phyloP scores from a whole-genome alignment of 169 alveolate genomes.

The Eimeria acervulina region DNA sequence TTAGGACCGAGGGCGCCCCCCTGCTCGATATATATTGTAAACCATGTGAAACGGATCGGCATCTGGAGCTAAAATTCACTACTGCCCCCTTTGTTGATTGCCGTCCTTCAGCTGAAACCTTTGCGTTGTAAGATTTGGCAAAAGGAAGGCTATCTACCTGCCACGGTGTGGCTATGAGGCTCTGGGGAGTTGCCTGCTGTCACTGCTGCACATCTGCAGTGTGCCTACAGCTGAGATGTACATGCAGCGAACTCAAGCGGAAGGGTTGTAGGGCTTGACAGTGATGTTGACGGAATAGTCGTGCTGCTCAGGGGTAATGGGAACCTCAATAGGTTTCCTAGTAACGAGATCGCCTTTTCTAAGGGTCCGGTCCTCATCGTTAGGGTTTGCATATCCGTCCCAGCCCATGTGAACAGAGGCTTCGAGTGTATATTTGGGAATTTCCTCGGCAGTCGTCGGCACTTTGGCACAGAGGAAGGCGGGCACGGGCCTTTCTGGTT shows the following conservation, averaged over 20 bases:
- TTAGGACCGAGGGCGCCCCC: background rate
- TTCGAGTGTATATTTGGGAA: slow-evolving; percentile 39
- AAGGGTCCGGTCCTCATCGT: slow-evolving; percentile 54
- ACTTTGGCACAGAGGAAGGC: slow-evolving; percentile 78
- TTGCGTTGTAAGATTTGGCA: background rate
- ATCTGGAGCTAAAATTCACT: background rate
- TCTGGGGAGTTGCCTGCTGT: background rate
- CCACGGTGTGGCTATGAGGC: background rate
- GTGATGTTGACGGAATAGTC: slow-evolving; percentile 41
- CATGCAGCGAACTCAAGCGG: background rate
- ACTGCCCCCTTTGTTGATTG: background rate
- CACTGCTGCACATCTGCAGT: background rate
- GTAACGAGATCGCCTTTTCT: slow-evolving; percentile 67
- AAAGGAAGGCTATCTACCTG: background rate
- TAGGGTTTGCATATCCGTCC: slow-evolving; percentile 64
- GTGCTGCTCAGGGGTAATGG: slow-evolving; percentile 61
- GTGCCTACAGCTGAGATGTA: background rate
- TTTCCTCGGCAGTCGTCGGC: background rate
- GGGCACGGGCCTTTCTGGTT: slow-evolving; percentile 58
- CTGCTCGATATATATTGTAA: background rate
- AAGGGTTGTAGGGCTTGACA: slow-evolving; percentile 57
- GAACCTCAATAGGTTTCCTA: background rate
- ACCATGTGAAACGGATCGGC: background rate
- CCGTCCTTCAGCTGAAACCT: background rate
- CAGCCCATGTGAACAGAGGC: slow-evolving; percentile 66